Evolutionary conservation across 1,284 basidiomycete species (phyloP).

Genomic region (Rhodotorula mucilaginosa): DNA sequence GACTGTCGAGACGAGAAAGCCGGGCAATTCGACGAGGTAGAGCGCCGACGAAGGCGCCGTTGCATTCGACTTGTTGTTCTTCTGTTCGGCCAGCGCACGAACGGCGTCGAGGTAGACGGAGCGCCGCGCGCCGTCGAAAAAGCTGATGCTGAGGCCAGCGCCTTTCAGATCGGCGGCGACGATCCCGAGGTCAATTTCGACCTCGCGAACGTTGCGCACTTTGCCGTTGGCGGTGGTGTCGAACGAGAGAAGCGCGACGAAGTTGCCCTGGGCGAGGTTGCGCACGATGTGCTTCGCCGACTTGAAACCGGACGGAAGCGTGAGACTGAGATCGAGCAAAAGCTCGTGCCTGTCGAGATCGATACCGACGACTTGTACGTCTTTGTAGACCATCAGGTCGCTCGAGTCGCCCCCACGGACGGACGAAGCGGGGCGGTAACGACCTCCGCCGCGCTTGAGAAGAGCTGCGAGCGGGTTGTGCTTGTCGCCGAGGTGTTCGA

Average conservation of each 20-base stretch:
- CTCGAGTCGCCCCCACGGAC: conserved; percentile 38
- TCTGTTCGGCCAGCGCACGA: conserved; percentile 16
- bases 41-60: not conserved
- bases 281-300: conserved; percentile 4
- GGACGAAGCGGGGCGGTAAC: conserved; percentile 18
- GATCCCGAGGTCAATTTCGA: conserved; percentile 55
- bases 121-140: conserved; percentile 55
- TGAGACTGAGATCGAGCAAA: conserved; percentile 53
- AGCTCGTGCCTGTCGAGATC: conserved; percentile 55
- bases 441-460: conserved; percentile 39
- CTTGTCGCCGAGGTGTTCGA: conserved; percentile 42
- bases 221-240: not conserved
- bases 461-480: conserved; percentile 33
- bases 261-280: conserved; percentile 50
- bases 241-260: conserved; percentile 59
- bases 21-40: conserved; percentile 59
- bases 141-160: conserved; percentile 52
- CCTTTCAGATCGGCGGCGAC: conserved; percentile 53
- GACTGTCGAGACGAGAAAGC: conserved; percentile 60
- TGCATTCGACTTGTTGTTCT: conserved; percentile 2
- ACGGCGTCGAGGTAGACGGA: conserved; percentile 53
- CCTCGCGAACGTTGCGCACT: conserved; percentile 42
- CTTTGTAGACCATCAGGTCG: conserved; percentile 57
- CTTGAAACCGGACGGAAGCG: conserved; percentile 57
- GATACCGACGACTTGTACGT: conserved; percentile 52